A percentile compares a stretch with the other conserved stretches of the same genome.
Conservation (phyloP, 164 flowering plant species). For the Amborella trichopoda region DNA sequence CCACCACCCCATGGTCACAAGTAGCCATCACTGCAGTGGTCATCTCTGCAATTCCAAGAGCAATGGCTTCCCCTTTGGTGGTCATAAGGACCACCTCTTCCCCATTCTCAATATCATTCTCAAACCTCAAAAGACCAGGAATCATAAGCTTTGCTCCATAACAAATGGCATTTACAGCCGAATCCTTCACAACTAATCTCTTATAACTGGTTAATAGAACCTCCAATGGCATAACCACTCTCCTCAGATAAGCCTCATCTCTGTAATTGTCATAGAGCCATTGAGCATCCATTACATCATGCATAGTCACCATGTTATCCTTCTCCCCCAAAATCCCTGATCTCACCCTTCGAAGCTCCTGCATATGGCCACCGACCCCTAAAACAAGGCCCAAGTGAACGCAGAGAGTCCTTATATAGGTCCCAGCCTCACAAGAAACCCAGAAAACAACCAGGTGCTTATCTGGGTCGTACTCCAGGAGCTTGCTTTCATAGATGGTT, state of each 20-base stretch:
- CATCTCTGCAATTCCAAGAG: constrained; percentile 76
- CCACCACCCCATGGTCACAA: constrained; percentile 76
- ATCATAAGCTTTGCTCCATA: constrained; percentile 82
- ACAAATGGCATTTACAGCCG: constrained; percentile 75
- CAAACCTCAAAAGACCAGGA: constrained; percentile 73
- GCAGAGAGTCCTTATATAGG: constrained; percentile 65
- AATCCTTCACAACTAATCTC: constrained; percentile 80
- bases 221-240: constrained; percentile 68
- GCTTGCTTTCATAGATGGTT: constrained; percentile 69
- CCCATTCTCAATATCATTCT: constrained; percentile 61
- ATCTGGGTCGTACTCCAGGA: constrained; percentile 53
- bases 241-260: constrained; percentile 56
- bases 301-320: constrained; percentile 83
- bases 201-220: constrained; percentile 60
- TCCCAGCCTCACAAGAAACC: constrained; percentile 83
- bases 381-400: constrained; percentile 72
- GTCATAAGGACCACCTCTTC: constrained; percentile 78
- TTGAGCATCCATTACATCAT: constrained; percentile 71
- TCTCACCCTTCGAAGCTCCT: constrained; percentile 67
- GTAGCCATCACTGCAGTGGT: constrained; percentile 81
- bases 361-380: constrained; percentile 79
- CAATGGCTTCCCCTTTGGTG: constrained; percentile 74
- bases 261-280: constrained; percentile 54
- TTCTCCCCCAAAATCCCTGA: constrained; percentile 69
- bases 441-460: constrained; percentile 70